phyloP scores from a whole-genome alignment of 2,329 filamentous ascomycete genomes.

The Akanthomyces dipterigenus region DNA sequence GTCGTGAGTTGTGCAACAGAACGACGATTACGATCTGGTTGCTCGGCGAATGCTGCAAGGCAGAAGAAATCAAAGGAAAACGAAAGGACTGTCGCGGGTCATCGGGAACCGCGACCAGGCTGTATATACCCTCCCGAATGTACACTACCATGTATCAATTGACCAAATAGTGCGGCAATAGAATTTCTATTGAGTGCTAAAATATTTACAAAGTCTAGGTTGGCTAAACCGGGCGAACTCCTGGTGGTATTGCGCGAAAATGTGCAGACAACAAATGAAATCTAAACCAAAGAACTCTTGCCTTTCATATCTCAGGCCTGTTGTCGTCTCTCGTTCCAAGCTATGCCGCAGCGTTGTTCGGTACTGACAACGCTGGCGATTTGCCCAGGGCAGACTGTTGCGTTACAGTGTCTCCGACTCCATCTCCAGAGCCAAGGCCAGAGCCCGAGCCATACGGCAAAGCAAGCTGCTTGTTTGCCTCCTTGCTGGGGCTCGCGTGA shows the following conservation, averaged over 20 bases:
- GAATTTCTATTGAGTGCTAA: background rate
- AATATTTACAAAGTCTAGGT: background rate
- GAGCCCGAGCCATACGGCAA: slow-evolving; percentile 21
- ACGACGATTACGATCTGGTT: background rate
- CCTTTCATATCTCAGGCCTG: background rate
- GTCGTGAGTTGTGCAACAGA: slow-evolving; percentile 4
- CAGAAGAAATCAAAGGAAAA: background rate
- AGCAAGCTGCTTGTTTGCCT: slow-evolving; percentile 8
- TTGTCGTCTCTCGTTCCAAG: too few relatives aligned
- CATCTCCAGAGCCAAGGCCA: too few relatives aligned
- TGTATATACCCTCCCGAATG: slow-evolving; percentile 16
- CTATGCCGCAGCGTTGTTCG: background rate
- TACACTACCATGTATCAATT: slow-evolving; percentile 6
- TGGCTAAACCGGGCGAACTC: background rate
- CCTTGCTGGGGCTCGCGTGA: slow-evolving; percentile 19
- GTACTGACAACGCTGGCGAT: background rate
- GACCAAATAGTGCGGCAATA: background rate
- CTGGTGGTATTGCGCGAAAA: background rate
- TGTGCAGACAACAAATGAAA: background rate
- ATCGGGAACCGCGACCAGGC: slow-evolving; percentile 16
- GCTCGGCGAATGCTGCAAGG: background rate
- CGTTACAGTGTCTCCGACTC: background rate
- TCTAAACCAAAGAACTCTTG: background rate
- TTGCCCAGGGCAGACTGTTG: background rate
- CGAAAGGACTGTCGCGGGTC: background rate